Conservation (phyloP, 2,329 filamentous ascomycete genomes). For the Colletotrichum paranaense region DNA sequence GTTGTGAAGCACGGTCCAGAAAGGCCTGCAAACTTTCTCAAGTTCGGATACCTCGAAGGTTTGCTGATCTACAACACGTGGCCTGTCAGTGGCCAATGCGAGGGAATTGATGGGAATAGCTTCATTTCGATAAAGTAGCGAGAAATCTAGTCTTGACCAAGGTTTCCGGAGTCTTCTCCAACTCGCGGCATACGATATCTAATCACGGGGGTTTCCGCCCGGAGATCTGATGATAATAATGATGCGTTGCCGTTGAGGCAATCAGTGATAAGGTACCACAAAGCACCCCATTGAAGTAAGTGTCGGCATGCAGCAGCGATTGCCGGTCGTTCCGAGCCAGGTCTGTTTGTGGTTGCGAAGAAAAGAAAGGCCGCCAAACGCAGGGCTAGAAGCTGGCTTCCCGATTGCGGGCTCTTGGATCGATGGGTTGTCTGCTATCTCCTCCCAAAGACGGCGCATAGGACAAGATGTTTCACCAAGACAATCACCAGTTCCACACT, state of each 20-base stretch:
- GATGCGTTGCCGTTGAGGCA: background rate
- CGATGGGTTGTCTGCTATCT: background rate
- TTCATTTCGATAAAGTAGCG: background rate
- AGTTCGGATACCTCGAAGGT: background rate
- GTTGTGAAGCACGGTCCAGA: background rate
- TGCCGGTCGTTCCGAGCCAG: background rate
- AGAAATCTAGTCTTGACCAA: background rate
- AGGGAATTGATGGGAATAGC: background rate
- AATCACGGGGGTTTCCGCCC: background rate
- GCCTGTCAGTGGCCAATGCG: background rate
- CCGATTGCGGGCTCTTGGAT: no score
- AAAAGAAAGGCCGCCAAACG: background rate
- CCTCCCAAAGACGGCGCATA: background rate
- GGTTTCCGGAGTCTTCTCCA: background rate
- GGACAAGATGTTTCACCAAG: background rate
- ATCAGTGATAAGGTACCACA: background rate
- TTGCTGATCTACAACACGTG: background rate
- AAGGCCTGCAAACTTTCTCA: background rate
- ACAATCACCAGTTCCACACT: background rate
- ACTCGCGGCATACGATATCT: background rate
- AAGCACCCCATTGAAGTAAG: background rate
- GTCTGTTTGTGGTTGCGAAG: background rate
- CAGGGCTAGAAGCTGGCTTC: background rate
- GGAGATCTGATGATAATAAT: background rate
- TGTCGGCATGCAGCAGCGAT: background rate